Conservation (phyloP, 2,329 filamentous ascomycete species). For the Xylariaceae sp. region DNA sequence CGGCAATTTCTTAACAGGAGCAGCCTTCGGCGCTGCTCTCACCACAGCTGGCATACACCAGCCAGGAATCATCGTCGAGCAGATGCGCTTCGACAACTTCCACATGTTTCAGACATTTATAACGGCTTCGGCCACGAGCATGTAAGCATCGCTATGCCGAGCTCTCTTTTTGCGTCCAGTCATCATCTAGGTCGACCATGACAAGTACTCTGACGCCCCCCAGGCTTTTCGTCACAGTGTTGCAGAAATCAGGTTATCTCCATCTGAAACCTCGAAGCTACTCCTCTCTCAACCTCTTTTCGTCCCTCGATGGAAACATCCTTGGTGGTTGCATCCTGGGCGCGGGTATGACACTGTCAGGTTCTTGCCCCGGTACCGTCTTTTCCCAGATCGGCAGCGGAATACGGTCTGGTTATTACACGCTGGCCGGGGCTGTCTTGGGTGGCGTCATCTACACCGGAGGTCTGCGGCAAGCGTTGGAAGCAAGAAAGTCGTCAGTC, state of each 20-base stretch:
- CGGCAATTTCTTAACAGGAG: conserved; percentile 41
- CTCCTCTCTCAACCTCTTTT: conserved; percentile 49
- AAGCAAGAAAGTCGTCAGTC: conserved; percentile 7
- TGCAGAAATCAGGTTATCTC: conserved; percentile 39
- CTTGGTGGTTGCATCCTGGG: conserved; percentile 59
- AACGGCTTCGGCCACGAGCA: conserved; percentile 56
- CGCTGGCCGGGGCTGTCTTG: conserved; percentile 24
- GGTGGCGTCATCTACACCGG: conserved; percentile 53
- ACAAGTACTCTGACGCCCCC: not conserved
- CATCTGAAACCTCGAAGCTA: conserved; percentile 43
- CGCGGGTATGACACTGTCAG: conserved; percentile 61
- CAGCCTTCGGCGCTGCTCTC: conserved; percentile 58
- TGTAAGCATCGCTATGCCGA: conserved; percentile 38
- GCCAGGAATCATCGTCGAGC: conserved; percentile 55
- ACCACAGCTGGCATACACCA: conserved; percentile 56
- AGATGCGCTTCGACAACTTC: conserved; percentile 57
- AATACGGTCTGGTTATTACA: not conserved
- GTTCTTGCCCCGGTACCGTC: conserved; percentile 62
- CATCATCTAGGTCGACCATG: not conserved
- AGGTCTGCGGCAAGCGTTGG: conserved; percentile 27
- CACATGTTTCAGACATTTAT: conserved; percentile 65
- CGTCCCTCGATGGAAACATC: conserved; percentile 59
- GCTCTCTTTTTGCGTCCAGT: not conserved
- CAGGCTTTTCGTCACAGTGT: conserved; percentile 36
- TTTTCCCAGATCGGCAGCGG: conserved; percentile 57